A percentile compares a stretch with the other conserved stretches of the same genome.
Evolutionary conservation across 2,329 filamentous ascomycete species (phyloP).

Genomic region (Paramyrothecium roridum): DNA sequence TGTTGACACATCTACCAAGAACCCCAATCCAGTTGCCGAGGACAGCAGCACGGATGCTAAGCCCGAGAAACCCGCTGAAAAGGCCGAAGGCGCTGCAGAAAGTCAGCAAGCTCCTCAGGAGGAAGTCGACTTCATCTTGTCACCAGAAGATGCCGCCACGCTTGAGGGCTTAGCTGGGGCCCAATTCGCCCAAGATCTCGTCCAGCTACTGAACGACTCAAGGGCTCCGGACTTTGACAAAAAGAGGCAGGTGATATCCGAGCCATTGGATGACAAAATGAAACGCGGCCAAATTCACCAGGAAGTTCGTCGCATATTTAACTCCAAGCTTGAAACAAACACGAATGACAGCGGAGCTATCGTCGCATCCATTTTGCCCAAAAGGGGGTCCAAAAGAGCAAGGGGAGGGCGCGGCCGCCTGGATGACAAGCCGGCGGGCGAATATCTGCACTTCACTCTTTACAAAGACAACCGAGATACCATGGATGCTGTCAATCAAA

Average conservation of each 20-base stretch:
- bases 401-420: constrained; percentile 18
- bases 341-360: constrained; percentile 59
- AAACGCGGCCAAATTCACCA: constrained; percentile 48
- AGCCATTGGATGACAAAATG: constrained; percentile 39
- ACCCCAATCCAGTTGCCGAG: neutral
- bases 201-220: constrained; percentile 36
- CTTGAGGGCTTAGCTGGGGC: constrained; percentile 37
- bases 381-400: constrained; percentile 25
- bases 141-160: constrained; percentile 27
- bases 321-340: constrained; percentile 71
- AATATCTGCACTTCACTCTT: constrained; percentile 85
- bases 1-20: neutral
- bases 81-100: constrained; percentile 13
- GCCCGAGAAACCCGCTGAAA: constrained; percentile 12
- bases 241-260: constrained; percentile 33
- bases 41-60: constrained; percentile 12
- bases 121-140: constrained; percentile 16
- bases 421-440: constrained; percentile 48
- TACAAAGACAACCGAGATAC: constrained; percentile 98
- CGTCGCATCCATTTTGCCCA: constrained; percentile 63
- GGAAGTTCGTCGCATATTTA: constrained; percentile 75
- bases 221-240: constrained; percentile 22
- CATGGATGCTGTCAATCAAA: constrained; percentile 80
- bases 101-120: constrained; percentile 13
- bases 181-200: constrained; percentile 34